These are phyloP conservation scores for Candida tammaniensis DNA, from an alignment of 805 yeast genomes.

Conservation along the genomic window DNA sequence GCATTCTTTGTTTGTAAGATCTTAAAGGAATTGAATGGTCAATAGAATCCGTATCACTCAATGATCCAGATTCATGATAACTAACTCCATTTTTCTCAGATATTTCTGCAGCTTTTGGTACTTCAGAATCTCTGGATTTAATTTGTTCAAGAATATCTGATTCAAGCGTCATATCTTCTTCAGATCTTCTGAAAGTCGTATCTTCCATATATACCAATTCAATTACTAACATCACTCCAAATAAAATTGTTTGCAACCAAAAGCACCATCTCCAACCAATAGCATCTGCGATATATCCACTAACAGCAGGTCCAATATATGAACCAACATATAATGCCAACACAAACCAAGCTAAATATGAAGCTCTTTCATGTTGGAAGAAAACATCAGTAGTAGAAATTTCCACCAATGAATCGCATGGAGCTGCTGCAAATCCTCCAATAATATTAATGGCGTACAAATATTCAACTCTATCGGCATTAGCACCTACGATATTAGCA, in stretches of 20 bases:
- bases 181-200: constrained; percentile 36
- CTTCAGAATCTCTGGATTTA: constrained; percentile 10
- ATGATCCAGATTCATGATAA: no score
- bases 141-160: constrained; percentile 30
- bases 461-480: constrained; percentile 18
- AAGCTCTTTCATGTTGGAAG: constrained; percentile 43
- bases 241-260: constrained; percentile 25
- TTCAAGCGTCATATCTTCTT: constrained; percentile 22
- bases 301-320: constrained; percentile 42
- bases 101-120: constrained; percentile 1
- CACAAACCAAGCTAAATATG: constrained; percentile 28
- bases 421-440: constrained; percentile 35
- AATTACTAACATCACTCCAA: constrained; percentile 30
- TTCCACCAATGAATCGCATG: constrained; percentile 47
- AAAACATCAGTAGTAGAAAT: constrained; percentile 43
- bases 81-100: constrained; percentile 11
- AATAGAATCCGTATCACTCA: constrained; percentile 17
- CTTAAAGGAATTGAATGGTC: constrained; percentile 22
- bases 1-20: constrained; percentile 35
- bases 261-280: constrained; percentile 44
- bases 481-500: constrained; percentile 24
- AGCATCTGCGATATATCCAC: constrained; percentile 40
- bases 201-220: constrained; percentile 41
- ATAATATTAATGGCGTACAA: constrained; percentile 22
- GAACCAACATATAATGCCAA: constrained; percentile 45